Percentiles rank a stretch among this genome's conserved stretches.
phyloP scores from a whole-genome alignment of 257 asterid species.

The Fraxinus anomala region DNA sequence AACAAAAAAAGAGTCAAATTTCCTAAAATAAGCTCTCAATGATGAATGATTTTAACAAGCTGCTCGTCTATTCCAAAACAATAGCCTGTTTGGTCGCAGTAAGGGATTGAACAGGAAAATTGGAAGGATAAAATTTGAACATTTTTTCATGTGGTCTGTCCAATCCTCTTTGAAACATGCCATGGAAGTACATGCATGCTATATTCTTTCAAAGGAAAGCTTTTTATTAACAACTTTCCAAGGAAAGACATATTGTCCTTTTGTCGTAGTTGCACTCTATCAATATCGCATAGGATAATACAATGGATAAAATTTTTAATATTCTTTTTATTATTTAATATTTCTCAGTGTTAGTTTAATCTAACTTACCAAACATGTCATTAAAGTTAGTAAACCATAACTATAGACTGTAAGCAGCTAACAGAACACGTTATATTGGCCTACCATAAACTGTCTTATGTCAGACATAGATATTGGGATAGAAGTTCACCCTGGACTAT shows the following conservation, averaged over 20 bases:
- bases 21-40: not conserved
- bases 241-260: too few relatives aligned
- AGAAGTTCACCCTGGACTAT: constrained; percentile 7
- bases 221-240: too few relatives aligned
- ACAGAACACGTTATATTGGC: not conserved
- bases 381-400: not conserved
- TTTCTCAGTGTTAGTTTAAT: too few relatives aligned
- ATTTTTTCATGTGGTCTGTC: too few relatives aligned
- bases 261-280: too few relatives aligned
- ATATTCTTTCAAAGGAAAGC: not conserved
- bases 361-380: not conserved
- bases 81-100: not conserved
- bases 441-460: not conserved
- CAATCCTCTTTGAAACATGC: too few relatives aligned
- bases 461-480: not conserved
- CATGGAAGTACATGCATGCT: too few relatives aligned
- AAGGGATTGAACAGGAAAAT: not conserved
- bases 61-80: not conserved
- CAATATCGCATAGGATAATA: too few relatives aligned
- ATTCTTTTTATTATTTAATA: too few relatives aligned
- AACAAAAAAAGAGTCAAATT: too few relatives aligned
- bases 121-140: not conserved
- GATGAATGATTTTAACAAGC: not conserved
- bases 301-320: not conserved
- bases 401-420: not conserved